A percentile compares a stretch with the other conserved stretches of the same genome.
Evolutionary conservation across 2,329 filamentous ascomycete species (phyloP).

Genomic region (Aspergillus pseudotamarii): DNA sequence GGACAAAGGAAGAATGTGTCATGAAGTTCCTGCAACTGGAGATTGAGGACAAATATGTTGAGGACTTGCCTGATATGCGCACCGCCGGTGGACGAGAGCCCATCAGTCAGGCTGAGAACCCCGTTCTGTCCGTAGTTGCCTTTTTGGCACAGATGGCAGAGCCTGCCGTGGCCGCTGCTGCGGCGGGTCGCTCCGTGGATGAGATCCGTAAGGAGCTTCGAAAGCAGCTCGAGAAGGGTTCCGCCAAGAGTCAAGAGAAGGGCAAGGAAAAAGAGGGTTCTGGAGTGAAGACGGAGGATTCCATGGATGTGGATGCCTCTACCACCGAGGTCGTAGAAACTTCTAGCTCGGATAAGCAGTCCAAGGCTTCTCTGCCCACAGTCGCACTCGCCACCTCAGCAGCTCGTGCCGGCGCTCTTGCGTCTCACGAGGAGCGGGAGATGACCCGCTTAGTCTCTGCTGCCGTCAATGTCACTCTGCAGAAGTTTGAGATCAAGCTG

Average conservation of each 20-base stretch:
- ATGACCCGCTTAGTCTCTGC: conserved; percentile 92
- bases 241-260: conserved; percentile 51
- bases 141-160: conserved; percentile 92
- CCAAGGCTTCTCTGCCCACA: conserved; percentile 61
- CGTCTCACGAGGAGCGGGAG: conserved; percentile 94
- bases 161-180: conserved; percentile 84
- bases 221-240: conserved; percentile 71
- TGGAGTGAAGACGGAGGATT: conserved; percentile 57
- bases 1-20: conserved; percentile 93
- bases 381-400: conserved; percentile 85
- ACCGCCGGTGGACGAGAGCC: conserved; percentile 78
- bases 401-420: conserved; percentile 81
- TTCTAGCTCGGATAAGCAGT: conserved; percentile 46
- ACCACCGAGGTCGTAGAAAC: conserved; percentile 45
- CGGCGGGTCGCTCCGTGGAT: conserved; percentile 83
- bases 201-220: conserved; percentile 81
- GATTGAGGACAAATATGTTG: conserved; percentile 95
- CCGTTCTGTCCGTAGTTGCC: conserved; percentile 92
- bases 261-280: conserved; percentile 53
- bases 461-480: conserved; percentile 88
- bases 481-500: conserved; percentile 94
- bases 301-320: conserved; percentile 59
- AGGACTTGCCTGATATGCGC: conserved; percentile 71
- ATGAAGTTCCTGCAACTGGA: conserved; percentile 94
- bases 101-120: conserved; percentile 91